Percentiles rank a stretch among this genome's conserved stretches.
phyloP scores from a whole-genome alignment of 2,329 filamentous ascomycete genomes.

The Fusarium setosum region DNA sequence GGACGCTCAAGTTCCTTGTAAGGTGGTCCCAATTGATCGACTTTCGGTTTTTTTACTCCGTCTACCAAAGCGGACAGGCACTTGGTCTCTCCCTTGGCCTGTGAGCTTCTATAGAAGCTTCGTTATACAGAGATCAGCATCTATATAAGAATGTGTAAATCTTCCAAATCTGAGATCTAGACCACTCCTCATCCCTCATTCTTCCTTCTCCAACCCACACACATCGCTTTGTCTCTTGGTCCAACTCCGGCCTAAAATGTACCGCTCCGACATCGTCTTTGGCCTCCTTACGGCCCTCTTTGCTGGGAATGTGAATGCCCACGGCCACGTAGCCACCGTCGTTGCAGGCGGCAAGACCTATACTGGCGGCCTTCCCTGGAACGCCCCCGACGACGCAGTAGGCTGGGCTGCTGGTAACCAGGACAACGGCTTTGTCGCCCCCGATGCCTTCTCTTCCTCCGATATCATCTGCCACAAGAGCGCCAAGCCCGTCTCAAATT shows the following conservation, averaged over 20 bases:
- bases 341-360: slow-evolving; percentile 45
- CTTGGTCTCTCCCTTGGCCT: too few species aligned
- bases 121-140: too few species aligned
- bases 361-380: slow-evolving; percentile 44
- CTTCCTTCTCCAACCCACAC: too few species aligned
- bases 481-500: slow-evolving; percentile 53
- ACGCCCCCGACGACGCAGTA: slow-evolving; percentile 46
- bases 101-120: too few species aligned
- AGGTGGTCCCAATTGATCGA: too few species aligned
- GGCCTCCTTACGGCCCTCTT: slow-evolving; percentile 36
- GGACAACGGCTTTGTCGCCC: slow-evolving; percentile 59
- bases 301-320: slow-evolving; percentile 42
- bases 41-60: too few species aligned
- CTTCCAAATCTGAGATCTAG: too few species aligned
- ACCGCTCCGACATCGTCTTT: slow-evolving; percentile 18
- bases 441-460: slow-evolving; percentile 49
- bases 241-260: slow-evolving; percentile 11
- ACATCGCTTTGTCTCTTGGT: background rate
- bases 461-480: slow-evolving; percentile 62
- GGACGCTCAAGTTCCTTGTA: too few species aligned
- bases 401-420: slow-evolving; percentile 50
- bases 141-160: too few species aligned
- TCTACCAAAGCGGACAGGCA: too few species aligned
- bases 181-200: too few species aligned
- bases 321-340: slow-evolving; percentile 44